Percentiles rank a stretch among this genome's conserved stretches.
Conservation (phyloP, 1,284 basidiomycete species). For the Apiotrichum laibachii region DNA sequence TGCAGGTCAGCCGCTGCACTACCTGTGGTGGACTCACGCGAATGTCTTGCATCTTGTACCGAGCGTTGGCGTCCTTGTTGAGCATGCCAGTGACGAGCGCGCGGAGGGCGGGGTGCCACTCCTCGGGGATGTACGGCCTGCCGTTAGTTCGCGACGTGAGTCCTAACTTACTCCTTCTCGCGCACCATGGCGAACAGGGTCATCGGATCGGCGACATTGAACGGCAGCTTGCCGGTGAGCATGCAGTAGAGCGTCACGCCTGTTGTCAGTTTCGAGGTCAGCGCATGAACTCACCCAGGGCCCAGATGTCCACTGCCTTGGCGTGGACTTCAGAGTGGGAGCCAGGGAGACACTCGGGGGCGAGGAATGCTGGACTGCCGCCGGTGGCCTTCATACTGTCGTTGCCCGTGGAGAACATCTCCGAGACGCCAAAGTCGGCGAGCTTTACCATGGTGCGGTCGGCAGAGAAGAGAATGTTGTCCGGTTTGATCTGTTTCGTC, state of each 20-base stretch:
- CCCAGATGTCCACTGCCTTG: conserved; percentile 58
- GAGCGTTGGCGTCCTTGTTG: conserved; percentile 45
- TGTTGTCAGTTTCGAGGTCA: conserved; percentile 10
- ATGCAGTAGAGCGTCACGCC: conserved; percentile 59
- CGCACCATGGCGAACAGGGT: conserved; percentile 56
- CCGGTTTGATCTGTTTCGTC: conserved; percentile 53
- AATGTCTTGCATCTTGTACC: conserved; percentile 48
- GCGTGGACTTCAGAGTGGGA: conserved; percentile 48
- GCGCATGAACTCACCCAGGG: conserved; percentile 49
- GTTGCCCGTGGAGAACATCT: conserved; percentile 56
- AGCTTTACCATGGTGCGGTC: conserved; percentile 56
- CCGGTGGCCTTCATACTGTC: conserved; percentile 53
- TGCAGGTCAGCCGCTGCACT: conserved; percentile 15
- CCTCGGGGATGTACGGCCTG: conserved; percentile 45
- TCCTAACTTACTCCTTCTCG: conserved; percentile 49
- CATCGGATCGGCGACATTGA: conserved; percentile 53
- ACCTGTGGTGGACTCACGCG: conserved; percentile 31
- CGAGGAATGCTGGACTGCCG: conserved; percentile 60
- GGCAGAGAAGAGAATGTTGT: conserved; percentile 57
- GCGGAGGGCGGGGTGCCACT: conserved; percentile 44
- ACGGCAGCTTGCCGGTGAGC: conserved; percentile 56
- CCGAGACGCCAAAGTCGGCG: conserved; percentile 60
- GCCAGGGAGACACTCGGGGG: conserved; percentile 53
- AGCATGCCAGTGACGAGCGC: conserved; percentile 50
- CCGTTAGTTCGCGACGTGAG: background rate